These are phyloP conservation scores for Podospora tetraspora DNA, from an alignment of 495 filamentous ascomycete species.

Conservation along the genomic window DNA sequence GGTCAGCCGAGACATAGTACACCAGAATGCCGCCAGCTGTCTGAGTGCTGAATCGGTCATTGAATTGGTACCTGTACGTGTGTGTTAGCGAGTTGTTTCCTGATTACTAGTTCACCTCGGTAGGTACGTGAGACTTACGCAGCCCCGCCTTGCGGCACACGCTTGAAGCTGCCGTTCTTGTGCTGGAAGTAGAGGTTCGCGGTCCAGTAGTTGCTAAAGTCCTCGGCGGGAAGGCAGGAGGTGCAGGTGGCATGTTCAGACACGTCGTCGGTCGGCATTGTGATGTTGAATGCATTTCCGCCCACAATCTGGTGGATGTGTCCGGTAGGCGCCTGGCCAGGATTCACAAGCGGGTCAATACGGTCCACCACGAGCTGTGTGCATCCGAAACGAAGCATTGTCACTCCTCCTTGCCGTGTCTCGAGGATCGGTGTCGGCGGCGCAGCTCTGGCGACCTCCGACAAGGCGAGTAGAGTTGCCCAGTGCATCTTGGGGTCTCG, in stretches of 20 bases:
- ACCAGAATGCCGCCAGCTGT: slow-evolving; percentile 46
- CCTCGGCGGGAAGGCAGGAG: slow-evolving; percentile 21
- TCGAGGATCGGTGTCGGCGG: slow-evolving; percentile 28
- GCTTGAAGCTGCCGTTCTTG: slow-evolving; percentile 42
- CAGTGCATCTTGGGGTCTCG: slow-evolving; percentile 31
- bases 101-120: background rate
- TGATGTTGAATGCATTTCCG: slow-evolving; percentile 45
- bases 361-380: slow-evolving; percentile 41
- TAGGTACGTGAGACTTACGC: slow-evolving; percentile 22
- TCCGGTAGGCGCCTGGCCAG: slow-evolving; percentile 32
- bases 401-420: slow-evolving; percentile 16
- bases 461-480: slow-evolving; percentile 33
- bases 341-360: slow-evolving; percentile 41
- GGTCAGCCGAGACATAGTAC: slow-evolving; percentile 50
- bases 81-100: background rate
- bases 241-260: slow-evolving; percentile 31
- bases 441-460: slow-evolving; percentile 34
- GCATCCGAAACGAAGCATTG: slow-evolving; percentile 47
- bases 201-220: slow-evolving; percentile 38
- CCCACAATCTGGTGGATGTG: slow-evolving; percentile 47
- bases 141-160: slow-evolving; percentile 40
- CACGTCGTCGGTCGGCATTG: slow-evolving; percentile 38
- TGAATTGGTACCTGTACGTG: slow-evolving; percentile 32
- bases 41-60: slow-evolving; percentile 45
- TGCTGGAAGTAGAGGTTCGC: slow-evolving; percentile 45